These are phyloP conservation scores for Bolboschoenus planiculmis DNA, from an alignment of 176 grass and related monocot genomes.

Conservation along the genomic window DNA sequence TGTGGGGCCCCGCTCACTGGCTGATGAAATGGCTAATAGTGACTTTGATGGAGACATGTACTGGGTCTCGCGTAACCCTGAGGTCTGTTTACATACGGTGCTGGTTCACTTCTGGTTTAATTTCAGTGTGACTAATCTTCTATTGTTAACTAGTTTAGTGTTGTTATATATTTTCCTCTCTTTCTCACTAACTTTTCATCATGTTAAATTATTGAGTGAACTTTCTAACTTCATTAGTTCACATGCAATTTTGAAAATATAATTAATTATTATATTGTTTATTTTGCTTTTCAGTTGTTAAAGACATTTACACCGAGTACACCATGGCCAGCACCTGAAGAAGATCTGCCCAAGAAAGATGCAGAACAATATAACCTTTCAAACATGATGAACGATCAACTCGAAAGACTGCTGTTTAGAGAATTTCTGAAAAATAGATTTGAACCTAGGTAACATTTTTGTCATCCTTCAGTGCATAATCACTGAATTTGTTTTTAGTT, in stretches of 20 bases:
- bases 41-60: conserved; percentile 43
- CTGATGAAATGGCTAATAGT: conserved; percentile 46
- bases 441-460: conserved; percentile 25
- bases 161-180: neutral
- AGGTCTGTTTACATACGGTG: conserved; percentile 7
- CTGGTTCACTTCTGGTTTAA: neutral
- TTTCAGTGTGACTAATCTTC: neutral
- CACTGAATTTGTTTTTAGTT: neutral
- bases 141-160: neutral
- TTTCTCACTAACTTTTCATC: neutral
- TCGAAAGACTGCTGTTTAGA: conserved; percentile 24
- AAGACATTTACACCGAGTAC: conserved; percentile 20
- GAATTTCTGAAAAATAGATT: conserved; percentile 36
- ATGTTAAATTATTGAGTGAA: neutral
- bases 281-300: conserved; percentile 32
- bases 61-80: conserved; percentile 34
- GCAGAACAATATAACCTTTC: neutral
- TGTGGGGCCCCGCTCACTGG: conserved; percentile 28
- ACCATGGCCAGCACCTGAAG: conserved; percentile 26
- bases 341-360: neutral
- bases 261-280: neutral
- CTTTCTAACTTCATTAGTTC: neutral
- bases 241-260: neutral
- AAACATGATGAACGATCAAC: neutral
- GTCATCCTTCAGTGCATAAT: neutral